These are phyloP conservation scores for Zalaria obscura DNA, from an alignment of 2,329 filamentous ascomycete genomes.

Conservation along the genomic window DNA sequence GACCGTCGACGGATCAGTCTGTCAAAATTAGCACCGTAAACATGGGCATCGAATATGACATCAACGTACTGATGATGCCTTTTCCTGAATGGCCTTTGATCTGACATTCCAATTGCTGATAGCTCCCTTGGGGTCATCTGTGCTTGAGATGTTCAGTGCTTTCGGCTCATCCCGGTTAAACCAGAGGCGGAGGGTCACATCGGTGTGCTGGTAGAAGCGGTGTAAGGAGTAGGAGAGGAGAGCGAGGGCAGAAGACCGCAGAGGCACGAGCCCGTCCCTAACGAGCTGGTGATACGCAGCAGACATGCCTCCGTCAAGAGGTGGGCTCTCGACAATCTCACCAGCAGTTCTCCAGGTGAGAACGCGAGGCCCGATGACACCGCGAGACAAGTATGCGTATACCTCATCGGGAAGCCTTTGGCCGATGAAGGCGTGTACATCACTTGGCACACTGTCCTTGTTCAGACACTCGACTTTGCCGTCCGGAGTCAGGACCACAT, in stretches of 20 bases:
- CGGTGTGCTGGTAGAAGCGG: conserved; percentile 68
- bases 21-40: no score
- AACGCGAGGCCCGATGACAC: conserved; percentile 64
- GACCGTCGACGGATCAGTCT: conserved; percentile 24
- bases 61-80: not conserved
- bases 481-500: conserved; percentile 63
- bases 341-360: conserved; percentile 72
- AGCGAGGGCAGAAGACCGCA: conserved; percentile 63
- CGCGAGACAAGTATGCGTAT: conserved; percentile 76
- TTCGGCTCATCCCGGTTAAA: conserved; percentile 58
- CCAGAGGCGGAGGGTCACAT: conserved; percentile 70
- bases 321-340: conserved; percentile 66
- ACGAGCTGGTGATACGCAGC: conserved; percentile 71
- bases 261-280: conserved; percentile 55
- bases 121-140: conserved; percentile 36
- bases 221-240: conserved; percentile 69
- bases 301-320: conserved; percentile 68
- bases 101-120: conserved; percentile 61
- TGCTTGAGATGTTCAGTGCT: conserved; percentile 14
- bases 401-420: conserved; percentile 79
- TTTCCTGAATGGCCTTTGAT: conserved; percentile 8
- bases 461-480: conserved; percentile 67
- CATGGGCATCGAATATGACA: no score
- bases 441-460: conserved; percentile 57
- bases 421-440: conserved; percentile 84